Evolutionary conservation across 805 yeast species (phyloP), one percentile per base, ranked within the genome.

Genomic region (Sugiyamaella smithiae): DNA sequence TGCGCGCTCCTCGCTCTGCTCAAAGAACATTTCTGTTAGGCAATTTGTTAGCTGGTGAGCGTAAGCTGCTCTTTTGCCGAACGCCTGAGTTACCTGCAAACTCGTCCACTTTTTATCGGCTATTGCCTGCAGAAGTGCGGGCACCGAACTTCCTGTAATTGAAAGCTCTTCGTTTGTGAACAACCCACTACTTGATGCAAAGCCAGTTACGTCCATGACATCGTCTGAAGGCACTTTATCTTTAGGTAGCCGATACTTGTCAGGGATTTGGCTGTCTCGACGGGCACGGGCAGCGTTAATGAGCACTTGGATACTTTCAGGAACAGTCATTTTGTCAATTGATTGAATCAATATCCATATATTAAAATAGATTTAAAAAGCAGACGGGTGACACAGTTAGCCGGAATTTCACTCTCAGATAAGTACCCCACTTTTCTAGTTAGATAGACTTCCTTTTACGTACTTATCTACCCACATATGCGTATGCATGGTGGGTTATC

Each of bases 1-100:
- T 57, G 88, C 88, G 49, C 74, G 70, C 49, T 68, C 69, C 48
- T 81, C 67, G 8, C 87, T 88, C 52, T 77, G 76, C 11, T 77
- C 79, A 33, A 78, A 67, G 59, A 84, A 81, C 8, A 62, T 54
- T 40, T 65, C 68, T 12, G 67, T 16, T 24, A 44, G 69, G 57
- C 46, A 64, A 43, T 64, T 73, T 45, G 64, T 63, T 52, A 81
- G 63, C 55, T 80, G 84, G 52, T 80, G 84, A 0, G 81, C 81
- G 16, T 78, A 63, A 2, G 79, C 72, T 3, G 84, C 79, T 33
- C 85, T 61, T 56, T 80, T 81, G 48, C 80, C 73, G 60, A 75
- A 81, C 1, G 85, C 84, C 11, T 61, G 62, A 1, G 77, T 67
- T 2, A 81, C 82, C 37, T 75, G 70, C 1, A 66, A 60, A 1